phyloP scores from a whole-genome alignment of 495 filamentous ascomycete species.

The Penicillium ochrochloron region DNA sequence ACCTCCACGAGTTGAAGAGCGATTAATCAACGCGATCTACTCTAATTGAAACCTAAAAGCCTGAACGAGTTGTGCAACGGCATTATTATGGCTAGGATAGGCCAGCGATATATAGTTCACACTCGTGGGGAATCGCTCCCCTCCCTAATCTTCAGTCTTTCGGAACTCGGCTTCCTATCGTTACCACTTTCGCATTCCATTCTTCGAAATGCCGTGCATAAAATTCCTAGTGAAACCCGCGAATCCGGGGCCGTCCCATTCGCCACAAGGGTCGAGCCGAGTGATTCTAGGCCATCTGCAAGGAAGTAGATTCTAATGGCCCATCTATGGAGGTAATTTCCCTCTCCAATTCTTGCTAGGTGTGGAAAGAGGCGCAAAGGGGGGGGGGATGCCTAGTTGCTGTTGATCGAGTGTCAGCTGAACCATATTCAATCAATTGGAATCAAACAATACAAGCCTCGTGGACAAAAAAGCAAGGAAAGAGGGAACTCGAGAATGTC shows the following conservation, averaged over 20 bases:
- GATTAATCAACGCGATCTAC: slow-evolving; percentile 26
- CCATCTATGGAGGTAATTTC: not conserved
- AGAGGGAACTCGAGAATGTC: not conserved
- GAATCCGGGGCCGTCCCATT: slow-evolving; percentile 12
- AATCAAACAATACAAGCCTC: not conserved
- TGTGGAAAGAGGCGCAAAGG: slow-evolving; percentile 1
- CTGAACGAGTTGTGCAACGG: slow-evolving; percentile 1
- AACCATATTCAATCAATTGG: not conserved
- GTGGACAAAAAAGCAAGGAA: not conserved
- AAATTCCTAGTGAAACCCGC: slow-evolving; percentile 11
- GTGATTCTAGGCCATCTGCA: slow-evolving; percentile 9
- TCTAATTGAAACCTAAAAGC: slow-evolving; percentile 15
- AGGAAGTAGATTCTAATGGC: not conserved
- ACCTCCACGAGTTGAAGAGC: slow-evolving; percentile 16
- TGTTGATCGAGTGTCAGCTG: not conserved
- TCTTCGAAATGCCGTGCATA: slow-evolving; percentile 14
- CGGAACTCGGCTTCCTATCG: slow-evolving; percentile 3
- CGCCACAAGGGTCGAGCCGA: slow-evolving; percentile 6
- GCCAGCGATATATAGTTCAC: not conserved
- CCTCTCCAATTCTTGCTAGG: not conserved
- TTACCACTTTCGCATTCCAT: slow-evolving; percentile 20
- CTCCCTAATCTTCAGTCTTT: not conserved
- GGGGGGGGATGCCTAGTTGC: not conserved
- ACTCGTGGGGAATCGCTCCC: not conserved
- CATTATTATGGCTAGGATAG: not conserved